Conservation (phyloP, 768 basidiomycete genomes). For the Favolaschia claudopus region DNA sequence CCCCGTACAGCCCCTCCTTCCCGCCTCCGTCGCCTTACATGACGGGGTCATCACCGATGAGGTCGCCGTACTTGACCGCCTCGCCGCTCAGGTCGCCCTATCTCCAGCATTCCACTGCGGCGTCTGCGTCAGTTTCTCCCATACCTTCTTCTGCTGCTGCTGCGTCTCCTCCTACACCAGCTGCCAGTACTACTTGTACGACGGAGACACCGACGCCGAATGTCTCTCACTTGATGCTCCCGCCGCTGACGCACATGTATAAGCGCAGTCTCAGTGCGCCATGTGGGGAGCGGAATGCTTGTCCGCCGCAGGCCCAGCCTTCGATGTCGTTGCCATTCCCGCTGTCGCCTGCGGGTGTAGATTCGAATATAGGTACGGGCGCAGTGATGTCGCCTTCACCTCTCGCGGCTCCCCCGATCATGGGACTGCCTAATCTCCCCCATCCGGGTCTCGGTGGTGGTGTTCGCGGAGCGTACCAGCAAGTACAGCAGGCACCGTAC, state of each 20-base stretch:
- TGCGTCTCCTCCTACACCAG: background rate
- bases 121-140: background rate
- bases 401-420: background rate
- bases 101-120: background rate
- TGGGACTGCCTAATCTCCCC: too few species aligned
- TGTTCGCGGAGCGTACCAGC: too few species aligned
- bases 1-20: background rate
- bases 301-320: slow-evolving; percentile 35
- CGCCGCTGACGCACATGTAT: slow-evolving; percentile 67
- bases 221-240: too few species aligned
- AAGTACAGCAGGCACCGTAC: background rate
- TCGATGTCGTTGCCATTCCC: slow-evolving; percentile 1
- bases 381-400: background rate
- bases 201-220: slow-evolving; percentile 11
- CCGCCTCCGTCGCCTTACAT: slow-evolving; percentile 6
- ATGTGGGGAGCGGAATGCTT: background rate
- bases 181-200: background rate
- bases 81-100: slow-evolving; percentile 1
- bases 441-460: too few species aligned
- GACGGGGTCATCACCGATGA: background rate
- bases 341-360: slow-evolving; percentile 6
- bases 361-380: too few species aligned
- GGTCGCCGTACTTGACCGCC: too few species aligned
- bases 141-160: background rate
- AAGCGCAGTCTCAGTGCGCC: slow-evolving; percentile 70